Conservation (phyloP, 1,284 basidiomycete genomes). For the Naganishia albida region DNA sequence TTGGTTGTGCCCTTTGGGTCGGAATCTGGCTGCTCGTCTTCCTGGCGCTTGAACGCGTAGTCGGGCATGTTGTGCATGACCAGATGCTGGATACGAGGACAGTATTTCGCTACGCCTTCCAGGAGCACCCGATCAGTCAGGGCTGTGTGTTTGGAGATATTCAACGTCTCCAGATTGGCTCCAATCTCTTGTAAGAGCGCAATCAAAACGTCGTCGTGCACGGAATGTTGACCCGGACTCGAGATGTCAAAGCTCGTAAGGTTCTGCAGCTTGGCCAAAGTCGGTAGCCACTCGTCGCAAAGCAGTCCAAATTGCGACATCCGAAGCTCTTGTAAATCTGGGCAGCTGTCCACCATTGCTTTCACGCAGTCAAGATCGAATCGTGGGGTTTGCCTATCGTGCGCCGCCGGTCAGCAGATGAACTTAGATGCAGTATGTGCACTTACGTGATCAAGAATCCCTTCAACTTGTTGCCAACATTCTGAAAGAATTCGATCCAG, state of each 20-base stretch:
- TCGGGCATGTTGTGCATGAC: conserved; percentile 63
- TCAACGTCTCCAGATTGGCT: conserved; percentile 59
- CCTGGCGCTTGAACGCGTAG: conserved; percentile 29
- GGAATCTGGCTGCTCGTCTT: conserved; percentile 22
- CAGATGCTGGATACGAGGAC: conserved; percentile 61
- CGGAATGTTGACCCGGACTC: conserved; percentile 48
- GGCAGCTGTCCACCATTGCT: conserved; percentile 65
- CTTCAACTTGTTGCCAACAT: conserved; percentile 64
- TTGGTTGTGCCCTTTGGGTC: conserved; percentile 60
- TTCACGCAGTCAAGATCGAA: conserved; percentile 75
- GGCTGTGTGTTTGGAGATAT: conserved; percentile 65
- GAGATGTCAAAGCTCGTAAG: conserved; percentile 47
- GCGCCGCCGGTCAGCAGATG: neutral
- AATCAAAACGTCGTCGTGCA: conserved; percentile 64
- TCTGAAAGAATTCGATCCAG: conserved; percentile 75
- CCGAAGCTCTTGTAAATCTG: conserved; percentile 67
- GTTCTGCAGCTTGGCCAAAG: conserved; percentile 56
- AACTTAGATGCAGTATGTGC: neutral
- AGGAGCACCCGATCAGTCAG: conserved; percentile 64
- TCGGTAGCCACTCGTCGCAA: conserved; percentile 64
- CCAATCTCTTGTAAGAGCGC: conserved; percentile 62
- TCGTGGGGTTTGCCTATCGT: conserved; percentile 68
- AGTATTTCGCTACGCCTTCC: conserved; percentile 64
- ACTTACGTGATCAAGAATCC: conserved; percentile 68
- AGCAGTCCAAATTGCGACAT: conserved; percentile 78